Base-by-base conservation (phyloP, 495 filamentous ascomycete species). In the Polyplosphaeria fusca region DNA sequence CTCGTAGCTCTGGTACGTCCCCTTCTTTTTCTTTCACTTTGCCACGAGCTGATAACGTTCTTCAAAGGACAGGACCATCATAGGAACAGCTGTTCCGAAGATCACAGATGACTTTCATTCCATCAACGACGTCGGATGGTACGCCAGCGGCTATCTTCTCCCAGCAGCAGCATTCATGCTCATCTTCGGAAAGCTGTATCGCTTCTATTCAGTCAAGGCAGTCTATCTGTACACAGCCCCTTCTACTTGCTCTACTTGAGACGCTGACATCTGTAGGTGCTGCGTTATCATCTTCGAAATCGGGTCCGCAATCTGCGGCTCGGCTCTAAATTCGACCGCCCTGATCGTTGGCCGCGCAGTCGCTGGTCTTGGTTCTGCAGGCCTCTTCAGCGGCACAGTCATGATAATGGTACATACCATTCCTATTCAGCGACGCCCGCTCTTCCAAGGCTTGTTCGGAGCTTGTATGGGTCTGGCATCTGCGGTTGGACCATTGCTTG, bases 271-370 rank as follows among this genome's bases (percentile, higher is more conserved):
- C 83, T 64, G 71, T 93, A 49, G 47, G 7, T 58, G 64, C 14
- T 86, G 88, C 42, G 82, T 95, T 48, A 70, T 68, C 26, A 71
- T 95, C 60, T 95, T 96, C 70, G 89, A 94, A 64, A 46, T 93
- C 13, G 91, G 91, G 20, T 87, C 83, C n/a, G 71, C 90, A 32
- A 73, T 95, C 59, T 95, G 45, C 27, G 61, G 61, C 22, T 52
- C 47, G 0, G 58, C 65, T 4, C 47, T 27, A 4, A 48, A 23
- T 11, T 45, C 43, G 0, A 41, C 4, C 1, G 53, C 54, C 23
- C 50, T 70, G 0, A 67, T 70, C 18, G 49, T 49, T 9, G 67
- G 55, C 5, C 59, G 67, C 1, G 47, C 54, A 1, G 32, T 69
- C 12, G 53, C 61, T 28, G 65, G 65, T 16, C 19, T 62, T 0